phyloP scores from a whole-genome alignment of 441 rosid species.

The Brassica balearica region DNA sequence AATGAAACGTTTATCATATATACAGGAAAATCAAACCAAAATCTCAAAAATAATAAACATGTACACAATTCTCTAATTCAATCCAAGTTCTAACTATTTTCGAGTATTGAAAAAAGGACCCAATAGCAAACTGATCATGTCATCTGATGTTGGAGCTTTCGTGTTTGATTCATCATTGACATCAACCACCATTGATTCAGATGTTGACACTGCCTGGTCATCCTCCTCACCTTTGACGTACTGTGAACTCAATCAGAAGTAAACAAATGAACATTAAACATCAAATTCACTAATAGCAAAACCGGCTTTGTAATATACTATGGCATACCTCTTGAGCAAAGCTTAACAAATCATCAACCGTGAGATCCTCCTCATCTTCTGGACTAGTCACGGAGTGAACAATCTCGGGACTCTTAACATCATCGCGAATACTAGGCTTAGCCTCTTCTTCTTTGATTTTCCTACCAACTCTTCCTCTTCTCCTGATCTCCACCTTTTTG shows the following conservation, averaged over 20 bases:
- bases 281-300: not conserved
- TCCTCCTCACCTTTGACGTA: constrained; percentile 21
- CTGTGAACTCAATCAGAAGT: not conserved
- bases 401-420: constrained; percentile 6
- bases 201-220: not conserved
- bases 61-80: not conserved
- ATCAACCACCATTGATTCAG: no score
- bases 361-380: constrained; percentile 25
- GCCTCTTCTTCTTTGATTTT: constrained; percentile 16
- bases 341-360: constrained; percentile 40
- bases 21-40: not conserved
- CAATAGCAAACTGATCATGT: constrained; percentile 30
- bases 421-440: not conserved
- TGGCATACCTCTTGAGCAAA: constrained; percentile 40
- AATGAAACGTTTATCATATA: not conserved
- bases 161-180: not conserved
- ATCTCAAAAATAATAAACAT: not conserved
- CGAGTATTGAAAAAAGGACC: constrained; percentile 36
- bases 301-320: no score
- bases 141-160: not conserved
- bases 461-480: not conserved
- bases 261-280: not conserved
- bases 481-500: constrained; percentile 18
- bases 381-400: not conserved
- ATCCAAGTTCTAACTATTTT: not conserved